phyloP scores from a whole-genome alignment of 352 stramenopile species.

The Phytophthora cactorum region DNA sequence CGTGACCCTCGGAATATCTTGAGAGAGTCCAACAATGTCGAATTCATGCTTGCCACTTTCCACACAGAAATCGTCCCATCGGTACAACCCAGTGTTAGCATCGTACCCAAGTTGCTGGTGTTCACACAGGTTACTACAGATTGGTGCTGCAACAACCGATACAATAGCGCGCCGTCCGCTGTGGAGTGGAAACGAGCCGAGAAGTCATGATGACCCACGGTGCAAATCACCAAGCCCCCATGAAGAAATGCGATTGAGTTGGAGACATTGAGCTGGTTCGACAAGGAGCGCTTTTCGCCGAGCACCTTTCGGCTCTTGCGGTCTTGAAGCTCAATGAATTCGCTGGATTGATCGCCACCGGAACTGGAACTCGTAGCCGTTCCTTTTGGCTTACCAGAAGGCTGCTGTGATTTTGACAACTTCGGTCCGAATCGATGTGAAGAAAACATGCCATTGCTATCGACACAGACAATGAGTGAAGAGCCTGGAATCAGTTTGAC shows the following conservation, averaged over 20 bases:
- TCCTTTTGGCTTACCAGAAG: slow-evolving; percentile 25
- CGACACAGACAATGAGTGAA: slow-evolving; percentile 68
- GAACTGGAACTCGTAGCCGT: slow-evolving; percentile 8
- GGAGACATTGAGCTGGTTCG: slow-evolving; percentile 27
- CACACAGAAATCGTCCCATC: slow-evolving; percentile 85
- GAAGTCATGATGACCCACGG: slow-evolving; percentile 76
- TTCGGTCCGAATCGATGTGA: slow-evolving; percentile 69
- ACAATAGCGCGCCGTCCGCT: slow-evolving; percentile 70
- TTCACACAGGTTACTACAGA: slow-evolving; percentile 71
- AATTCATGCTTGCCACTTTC: slow-evolving; percentile 72
- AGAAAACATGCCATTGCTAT: slow-evolving; percentile 75
- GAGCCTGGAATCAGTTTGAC: slow-evolving; percentile 53
- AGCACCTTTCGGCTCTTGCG: slow-evolving; percentile 69
- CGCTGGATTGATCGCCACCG: slow-evolving; percentile 27
- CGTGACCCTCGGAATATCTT: slow-evolving; percentile 78
- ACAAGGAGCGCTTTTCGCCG: slow-evolving; percentile 49
- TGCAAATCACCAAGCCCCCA: slow-evolving; percentile 60
- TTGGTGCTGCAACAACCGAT: slow-evolving; percentile 77
- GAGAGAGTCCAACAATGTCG: slow-evolving; percentile 74
- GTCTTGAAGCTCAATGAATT: slow-evolving; percentile 71
- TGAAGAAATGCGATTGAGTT: slow-evolving; percentile 61
- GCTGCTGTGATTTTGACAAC: slow-evolving; percentile 56
- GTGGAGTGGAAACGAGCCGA: slow-evolving; percentile 80
- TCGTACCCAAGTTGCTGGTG: slow-evolving; percentile 49
- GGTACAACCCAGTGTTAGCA: slow-evolving; percentile 61